Conservation (phyloP, 345 rosid genomes). For the Cochlearia excelsa region DNA sequence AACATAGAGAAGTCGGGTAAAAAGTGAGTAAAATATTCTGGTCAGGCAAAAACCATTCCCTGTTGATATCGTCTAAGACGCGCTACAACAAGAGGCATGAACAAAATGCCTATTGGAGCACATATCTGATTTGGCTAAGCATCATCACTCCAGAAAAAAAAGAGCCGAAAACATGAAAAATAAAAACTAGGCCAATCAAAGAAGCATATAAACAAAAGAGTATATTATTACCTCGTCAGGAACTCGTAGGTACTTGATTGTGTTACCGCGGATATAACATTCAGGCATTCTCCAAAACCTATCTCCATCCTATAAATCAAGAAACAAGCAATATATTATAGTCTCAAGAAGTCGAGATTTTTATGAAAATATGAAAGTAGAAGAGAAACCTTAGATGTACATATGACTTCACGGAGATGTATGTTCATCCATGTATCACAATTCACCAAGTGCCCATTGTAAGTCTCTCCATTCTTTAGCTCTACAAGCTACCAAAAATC, state of each 20-base stretch:
- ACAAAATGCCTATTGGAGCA: conserved; percentile 32
- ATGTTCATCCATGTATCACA: conserved; percentile 99
- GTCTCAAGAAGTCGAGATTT: background rate
- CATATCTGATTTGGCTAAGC: conserved; percentile 40
- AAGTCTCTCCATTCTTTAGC: conserved; percentile 95
- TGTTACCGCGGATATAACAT: conserved; percentile 98
- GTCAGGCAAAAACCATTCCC: conserved; percentile 41
- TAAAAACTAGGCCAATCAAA: background rate
- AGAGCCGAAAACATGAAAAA: background rate
- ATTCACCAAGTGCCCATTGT: conserved; percentile 94
- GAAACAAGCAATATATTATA: background rate
- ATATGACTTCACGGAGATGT: conserved; percentile 97
- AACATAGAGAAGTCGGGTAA: background rate
- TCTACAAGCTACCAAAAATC: conserved; percentile 69
- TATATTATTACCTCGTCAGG: conserved; percentile 76
- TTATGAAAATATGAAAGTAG: background rate
- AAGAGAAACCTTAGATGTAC: conserved; percentile 77
- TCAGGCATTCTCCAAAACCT: conserved; percentile 99
- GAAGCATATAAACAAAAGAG: conserved; percentile 1
- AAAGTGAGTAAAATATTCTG: conserved; percentile 21
- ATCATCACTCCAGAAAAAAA: conserved; percentile 36
- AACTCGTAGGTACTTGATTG: conserved; percentile 96
- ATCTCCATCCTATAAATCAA: conserved; percentile 78
- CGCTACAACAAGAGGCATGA: conserved; percentile 34
- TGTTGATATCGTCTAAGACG: conserved; percentile 33